Evolutionary conservation across 2,329 filamentous ascomycete genomes (phyloP).

Genomic region (Diplodia intermedia): DNA sequence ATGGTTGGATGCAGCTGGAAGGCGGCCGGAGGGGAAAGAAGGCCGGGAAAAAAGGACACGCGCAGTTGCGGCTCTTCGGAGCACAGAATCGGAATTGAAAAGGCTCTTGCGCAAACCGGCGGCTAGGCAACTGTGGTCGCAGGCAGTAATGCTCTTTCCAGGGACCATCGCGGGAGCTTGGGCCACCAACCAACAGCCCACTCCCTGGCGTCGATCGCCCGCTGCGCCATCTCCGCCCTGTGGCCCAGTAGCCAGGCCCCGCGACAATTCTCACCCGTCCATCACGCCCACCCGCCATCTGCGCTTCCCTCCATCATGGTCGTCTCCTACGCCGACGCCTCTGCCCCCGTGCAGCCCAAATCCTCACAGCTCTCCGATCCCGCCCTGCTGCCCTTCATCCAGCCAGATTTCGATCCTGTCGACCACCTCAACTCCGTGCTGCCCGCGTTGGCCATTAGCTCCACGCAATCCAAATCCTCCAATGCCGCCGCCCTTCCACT

Average conservation of each 20-base stretch:
- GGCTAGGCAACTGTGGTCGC: neutral
- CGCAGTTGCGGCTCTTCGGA: neutral
- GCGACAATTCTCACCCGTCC: neutral
- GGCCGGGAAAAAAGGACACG: neutral
- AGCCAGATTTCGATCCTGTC: constrained; percentile 79
- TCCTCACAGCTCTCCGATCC: constrained; percentile 71
- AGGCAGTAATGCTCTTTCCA: neutral
- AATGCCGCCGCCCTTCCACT: constrained; percentile 64
- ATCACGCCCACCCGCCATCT: neutral
- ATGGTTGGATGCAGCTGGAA: neutral
- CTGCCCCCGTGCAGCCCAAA: constrained; percentile 35
- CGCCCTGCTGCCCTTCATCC: constrained; percentile 76
- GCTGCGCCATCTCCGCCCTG: no score
- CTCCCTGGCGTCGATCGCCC: neutral
- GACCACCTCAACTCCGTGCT: constrained; percentile 84
- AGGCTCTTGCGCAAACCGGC: neutral
- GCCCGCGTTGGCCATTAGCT: constrained; percentile 66
- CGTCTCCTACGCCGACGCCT: neutral
- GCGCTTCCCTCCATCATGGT: constrained; percentile 8
- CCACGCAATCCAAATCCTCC: constrained; percentile 46
- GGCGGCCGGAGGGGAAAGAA: neutral
- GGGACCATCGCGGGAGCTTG: neutral
- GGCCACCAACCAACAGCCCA: neutral
- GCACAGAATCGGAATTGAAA: neutral
- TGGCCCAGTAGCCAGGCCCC: no score